Base-by-base conservation (phyloP, 257 asterid species). In the Ajuga chamaepitys region DNA sequence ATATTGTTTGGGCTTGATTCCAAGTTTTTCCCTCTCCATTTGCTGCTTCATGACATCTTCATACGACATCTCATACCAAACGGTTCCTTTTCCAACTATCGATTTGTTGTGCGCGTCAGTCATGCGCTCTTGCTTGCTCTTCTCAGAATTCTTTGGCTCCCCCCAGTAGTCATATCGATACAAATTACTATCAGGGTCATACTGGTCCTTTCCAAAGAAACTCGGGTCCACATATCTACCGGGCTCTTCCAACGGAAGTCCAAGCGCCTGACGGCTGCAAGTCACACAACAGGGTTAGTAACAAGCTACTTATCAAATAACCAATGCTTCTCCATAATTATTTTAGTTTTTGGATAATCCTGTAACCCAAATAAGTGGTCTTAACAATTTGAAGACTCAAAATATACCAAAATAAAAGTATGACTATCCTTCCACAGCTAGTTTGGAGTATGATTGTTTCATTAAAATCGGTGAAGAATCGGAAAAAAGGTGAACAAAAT, bases 131-230 rank as follows among this genome's bases (percentile, higher is more conserved):
- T 89, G 96, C 83, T 84, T 89, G 75, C 96, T 92, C 86, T 83
- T 87, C 62, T 93, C 98, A 0, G 98, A 93, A 76, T 93, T 93
- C 88, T 93, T 93, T 30, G 98, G 98, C 66, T 93, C 98, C 2
- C 98, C 98, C 98, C 98, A 93, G 81, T 93, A 93, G 77, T 93
- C 98, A 16, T 85, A 89, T 16, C 95, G 95, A 40, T 89, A 93
- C 61, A 93, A 64, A 6, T 96, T 82, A 58, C 71, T 89, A 55
- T 88, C 91, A 0, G 95, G 91, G 77, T 93, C 96, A 24, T 89
- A 93, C 70, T 81, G 74, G 78, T 86, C 98, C 68, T 92, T 92
- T 13, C 95, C 92, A n/a, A 89, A 81, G 73, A 62, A 73, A 80
- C 83, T 89, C 1, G 93, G 79, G 28, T 92, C 91, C 1, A 82